Conservation (phyloP, 345 rosid species). For the Sonneratia alba region DNA sequence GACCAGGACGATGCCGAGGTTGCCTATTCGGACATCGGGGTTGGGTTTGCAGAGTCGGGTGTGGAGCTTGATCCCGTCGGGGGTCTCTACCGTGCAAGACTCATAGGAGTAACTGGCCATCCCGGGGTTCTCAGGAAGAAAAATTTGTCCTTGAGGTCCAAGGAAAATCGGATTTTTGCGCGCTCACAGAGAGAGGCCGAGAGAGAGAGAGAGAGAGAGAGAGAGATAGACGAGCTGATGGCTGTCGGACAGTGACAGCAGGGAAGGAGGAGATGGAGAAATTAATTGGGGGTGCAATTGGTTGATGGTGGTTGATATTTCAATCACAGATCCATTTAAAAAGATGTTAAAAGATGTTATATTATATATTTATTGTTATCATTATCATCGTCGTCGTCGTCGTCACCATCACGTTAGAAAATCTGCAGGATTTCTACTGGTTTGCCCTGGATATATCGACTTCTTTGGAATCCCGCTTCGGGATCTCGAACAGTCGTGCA, state of each 20-base stretch:
- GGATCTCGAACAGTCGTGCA: too few relatives aligned
- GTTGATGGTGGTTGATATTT: too few relatives aligned
- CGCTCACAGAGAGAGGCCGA: too few relatives aligned
- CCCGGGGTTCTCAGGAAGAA: neutral
- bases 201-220: neutral
- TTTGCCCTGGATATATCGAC: neutral
- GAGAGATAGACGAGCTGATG: neutral
- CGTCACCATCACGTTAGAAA: too few relatives aligned
- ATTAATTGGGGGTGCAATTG: neutral
- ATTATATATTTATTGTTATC: too few relatives aligned
- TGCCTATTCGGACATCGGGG: slow-evolving; percentile 19
- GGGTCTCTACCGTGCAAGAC: slow-evolving; percentile 14
- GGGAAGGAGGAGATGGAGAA: neutral
- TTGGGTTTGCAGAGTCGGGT: slow-evolving; percentile 43
- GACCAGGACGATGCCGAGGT: slow-evolving; percentile 59
- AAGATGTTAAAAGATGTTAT: too few relatives aligned
- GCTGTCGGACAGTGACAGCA: neutral
- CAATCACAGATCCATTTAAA: too few relatives aligned
- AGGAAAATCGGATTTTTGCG: neutral
- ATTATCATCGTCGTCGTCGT: too few relatives aligned
- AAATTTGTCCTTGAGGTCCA: neutral
- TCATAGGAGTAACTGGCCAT: slow-evolving; percentile 17
- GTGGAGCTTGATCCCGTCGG: slow-evolving; percentile 15
- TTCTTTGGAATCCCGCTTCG: too few relatives aligned
- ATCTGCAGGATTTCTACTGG: too few relatives aligned